Evolutionary conservation across 331 rosid genomes (phyloP).

Genomic region (Spiraea crenata): DNA sequence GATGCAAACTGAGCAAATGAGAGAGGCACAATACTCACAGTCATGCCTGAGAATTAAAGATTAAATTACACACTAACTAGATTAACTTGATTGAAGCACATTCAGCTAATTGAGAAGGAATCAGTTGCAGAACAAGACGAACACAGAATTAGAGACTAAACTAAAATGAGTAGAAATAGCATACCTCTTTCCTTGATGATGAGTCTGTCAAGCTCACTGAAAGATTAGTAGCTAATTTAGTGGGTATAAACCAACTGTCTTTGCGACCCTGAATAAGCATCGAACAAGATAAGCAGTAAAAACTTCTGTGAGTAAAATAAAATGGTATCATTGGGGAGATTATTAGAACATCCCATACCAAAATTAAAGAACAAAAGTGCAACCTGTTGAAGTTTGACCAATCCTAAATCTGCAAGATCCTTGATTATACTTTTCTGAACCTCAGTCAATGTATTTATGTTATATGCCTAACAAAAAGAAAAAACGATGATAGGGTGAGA

Average conservation of each 20-base stretch:
- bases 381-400: slow-evolving; percentile 96
- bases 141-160: background rate
- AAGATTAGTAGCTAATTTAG: slow-evolving; percentile 88
- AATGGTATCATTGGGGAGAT: slow-evolving; percentile 21
- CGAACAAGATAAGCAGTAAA: background rate
- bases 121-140: background rate
- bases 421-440: slow-evolving; percentile 63
- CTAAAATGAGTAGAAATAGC: background rate
- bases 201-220: slow-evolving; percentile 86
- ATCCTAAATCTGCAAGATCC: slow-evolving; percentile 90
- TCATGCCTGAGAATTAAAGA: background rate
- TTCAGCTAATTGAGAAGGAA: background rate
- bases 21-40: slow-evolving; percentile 2
- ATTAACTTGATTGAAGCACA: background rate
- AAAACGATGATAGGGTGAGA: slow-evolving; percentile 20
- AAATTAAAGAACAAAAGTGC: slow-evolving; percentile 25
- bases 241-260: slow-evolving; percentile 94
- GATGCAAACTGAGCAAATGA: slow-evolving; percentile 6
- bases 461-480: slow-evolving; percentile 60
- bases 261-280: slow-evolving; percentile 67
- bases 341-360: slow-evolving; percentile 19
- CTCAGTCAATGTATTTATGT: slow-evolving; percentile 62
- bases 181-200: slow-evolving; percentile 71
- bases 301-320: slow-evolving; percentile 13
- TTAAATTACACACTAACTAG: background rate